Base-by-base conservation (phyloP, 2,329 filamentous ascomycete genomes). In the Colletotrichum scovillei region DNA sequence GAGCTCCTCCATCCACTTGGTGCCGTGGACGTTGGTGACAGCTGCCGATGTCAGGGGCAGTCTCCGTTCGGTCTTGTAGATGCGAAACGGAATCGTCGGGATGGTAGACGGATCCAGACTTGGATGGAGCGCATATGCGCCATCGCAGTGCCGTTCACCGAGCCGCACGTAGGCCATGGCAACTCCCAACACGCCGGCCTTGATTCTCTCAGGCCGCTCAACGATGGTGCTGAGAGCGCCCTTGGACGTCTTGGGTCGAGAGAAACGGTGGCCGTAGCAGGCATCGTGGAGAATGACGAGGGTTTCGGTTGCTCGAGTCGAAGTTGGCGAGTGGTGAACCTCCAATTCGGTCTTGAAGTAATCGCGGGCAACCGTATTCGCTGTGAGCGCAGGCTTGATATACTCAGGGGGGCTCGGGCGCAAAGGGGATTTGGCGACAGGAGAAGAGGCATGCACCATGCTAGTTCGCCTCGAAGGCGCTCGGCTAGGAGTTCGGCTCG, bases 241-340 rank as follows among this genome's bases (percentile, higher is more conserved):
- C 78, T 93, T 93, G 26, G 91, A 92, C 0, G 95, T 93, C 77
- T 93, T 92, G 4, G 95, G 95, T 57, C 97, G 90, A 12, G 95
- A 94, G 82, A 92, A 99, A 26, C 95, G 92, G 84, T 99, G 97
- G 28, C 96, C 95, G 81, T 98, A 99, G 83, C 96, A 98, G 66
- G 93, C 92, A 84, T 99, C 97, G 78, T 98, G 95, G 2, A 99
- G 85, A 35, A 99, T 89, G 59, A 98, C 95, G 5, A 97, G 84
- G 0, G 95, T 95, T 73, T 95, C 86, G 12, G 89, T 82, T 42
- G 83, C 76, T 30, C 82, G 79, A 9, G 82, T 81, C 2, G 83
- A 80, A 12, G 83, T 80, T 2, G 79, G 79, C 38, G 85, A 83
- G 70, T 92, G 88, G 78, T 94, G 92, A 7, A 87, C 82, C 19